A percentile compares a stretch with the other conserved stretches of the same genome.
Conservation (phyloP, 257 asterid species). For the Pogostemon cablin region DNA sequence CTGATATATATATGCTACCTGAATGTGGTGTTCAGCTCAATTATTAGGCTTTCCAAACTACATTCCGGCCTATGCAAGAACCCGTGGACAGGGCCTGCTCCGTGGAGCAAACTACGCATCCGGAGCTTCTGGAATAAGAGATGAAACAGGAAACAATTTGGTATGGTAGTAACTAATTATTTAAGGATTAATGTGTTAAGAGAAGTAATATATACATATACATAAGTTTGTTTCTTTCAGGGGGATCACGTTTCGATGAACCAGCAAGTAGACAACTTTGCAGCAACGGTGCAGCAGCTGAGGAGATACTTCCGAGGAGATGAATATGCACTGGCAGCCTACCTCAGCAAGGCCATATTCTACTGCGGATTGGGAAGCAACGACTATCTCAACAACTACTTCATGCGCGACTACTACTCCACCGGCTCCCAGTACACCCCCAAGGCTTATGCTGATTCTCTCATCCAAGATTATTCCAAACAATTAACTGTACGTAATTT, state of each 20-base stretch:
- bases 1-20: not conserved
- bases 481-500: constrained; percentile 54
- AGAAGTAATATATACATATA: not conserved
- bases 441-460: constrained; percentile 68
- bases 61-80: constrained; percentile 66
- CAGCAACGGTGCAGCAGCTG: constrained; percentile 55
- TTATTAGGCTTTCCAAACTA: constrained; percentile 72
- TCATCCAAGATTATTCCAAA: constrained; percentile 64
- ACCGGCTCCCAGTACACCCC: constrained; percentile 64
- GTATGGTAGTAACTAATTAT: constrained; percentile 32
- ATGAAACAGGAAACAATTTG: constrained; percentile 92
- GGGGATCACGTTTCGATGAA: constrained; percentile 82
- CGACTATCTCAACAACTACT: constrained; percentile 89
- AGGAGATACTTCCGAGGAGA: constrained; percentile 69
- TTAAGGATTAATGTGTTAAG: not conserved
- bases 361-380: constrained; percentile 92
- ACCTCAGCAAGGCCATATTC: constrained; percentile 69
- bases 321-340: constrained; percentile 44
- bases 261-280: constrained; percentile 69
- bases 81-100: constrained; percentile 60
- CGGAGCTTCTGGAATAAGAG: constrained; percentile 89
- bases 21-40: constrained; percentile 58
- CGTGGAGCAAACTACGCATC: constrained; percentile 84
- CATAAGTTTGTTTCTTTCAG: constrained; percentile 33
- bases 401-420: constrained; percentile 74